These are phyloP conservation scores for Yamagishiella unicocca DNA, from an alignment of 139 green algal species.

Conservation along the genomic window DNA sequence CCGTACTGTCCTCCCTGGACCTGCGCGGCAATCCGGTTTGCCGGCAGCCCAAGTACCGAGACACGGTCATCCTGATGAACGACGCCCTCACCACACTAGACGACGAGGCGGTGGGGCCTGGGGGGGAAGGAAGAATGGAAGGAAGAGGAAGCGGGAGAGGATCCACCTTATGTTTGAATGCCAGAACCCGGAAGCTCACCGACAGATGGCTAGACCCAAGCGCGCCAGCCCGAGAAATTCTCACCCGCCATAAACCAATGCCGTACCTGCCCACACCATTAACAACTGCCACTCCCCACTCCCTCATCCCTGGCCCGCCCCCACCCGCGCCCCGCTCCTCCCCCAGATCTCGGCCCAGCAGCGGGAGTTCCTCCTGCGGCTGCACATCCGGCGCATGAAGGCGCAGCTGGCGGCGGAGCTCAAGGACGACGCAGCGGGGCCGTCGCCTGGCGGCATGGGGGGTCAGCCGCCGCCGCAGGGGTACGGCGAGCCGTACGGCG, in stretches of 20 bases:
- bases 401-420: constrained; percentile 19
- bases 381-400: constrained; percentile 51
- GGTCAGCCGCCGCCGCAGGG: background rate
- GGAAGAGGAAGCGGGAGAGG: too few species aligned
- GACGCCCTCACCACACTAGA: constrained; percentile 52
- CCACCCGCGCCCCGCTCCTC: background rate
- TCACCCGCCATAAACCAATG: too few species aligned
- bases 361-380: constrained; percentile 56
- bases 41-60: constrained; percentile 59
- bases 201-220: too few species aligned
- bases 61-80: constrained; percentile 58
- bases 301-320: too few species aligned
- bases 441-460: too few species aligned
- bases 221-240: too few species aligned
- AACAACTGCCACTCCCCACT: too few species aligned
- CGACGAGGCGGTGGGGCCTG: constrained; percentile 37
- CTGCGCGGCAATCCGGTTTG: constrained; percentile 44
- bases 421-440: background rate
- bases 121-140: background rate
- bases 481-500: background rate
- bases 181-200: too few species aligned
- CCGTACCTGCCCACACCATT: too few species aligned
- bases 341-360: constrained; percentile 36
- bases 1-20: constrained; percentile 40
- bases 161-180: too few species aligned